These are phyloP conservation scores for Bretziella fagacearum DNA, from an alignment of 2,329 filamentous ascomycete genomes.

Conservation along the genomic window DNA sequence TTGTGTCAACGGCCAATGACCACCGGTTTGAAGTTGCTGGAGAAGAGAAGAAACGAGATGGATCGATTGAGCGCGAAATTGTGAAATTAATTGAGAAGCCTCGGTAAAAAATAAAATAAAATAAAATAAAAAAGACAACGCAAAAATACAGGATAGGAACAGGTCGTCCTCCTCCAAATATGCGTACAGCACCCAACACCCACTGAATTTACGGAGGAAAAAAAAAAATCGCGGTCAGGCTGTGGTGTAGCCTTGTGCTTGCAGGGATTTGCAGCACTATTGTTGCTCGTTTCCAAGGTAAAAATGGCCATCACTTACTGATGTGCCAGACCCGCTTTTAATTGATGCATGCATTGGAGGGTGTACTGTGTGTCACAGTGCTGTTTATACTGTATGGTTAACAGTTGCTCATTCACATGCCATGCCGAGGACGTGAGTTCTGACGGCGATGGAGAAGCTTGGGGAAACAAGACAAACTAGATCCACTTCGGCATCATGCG, in stretches of 20 bases:
- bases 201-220: neutral
- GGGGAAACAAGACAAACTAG: too few relatives aligned
- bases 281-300: neutral
- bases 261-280: neutral
- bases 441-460: too few relatives aligned
- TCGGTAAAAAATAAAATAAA: slow-evolving; percentile 1
- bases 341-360: neutral
- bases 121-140: neutral
- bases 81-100: neutral
- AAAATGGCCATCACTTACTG: neutral
- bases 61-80: neutral
- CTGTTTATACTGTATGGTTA: too few relatives aligned
- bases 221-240: neutral
- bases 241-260: neutral
- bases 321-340: neutral
- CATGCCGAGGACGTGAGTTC: too few relatives aligned
- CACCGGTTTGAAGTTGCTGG: neutral
- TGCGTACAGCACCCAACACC: neutral
- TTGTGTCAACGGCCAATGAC: neutral
- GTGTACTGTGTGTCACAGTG: too few relatives aligned
- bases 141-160: neutral
- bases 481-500: too few relatives aligned
- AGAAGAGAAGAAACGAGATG: neutral
- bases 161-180: neutral
- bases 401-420: too few relatives aligned